A percentile compares a stretch with the other conserved stretches of the same genome.
Conservation (phyloP, 257 asterid species). For the Nicotiana benthamiana region DNA sequence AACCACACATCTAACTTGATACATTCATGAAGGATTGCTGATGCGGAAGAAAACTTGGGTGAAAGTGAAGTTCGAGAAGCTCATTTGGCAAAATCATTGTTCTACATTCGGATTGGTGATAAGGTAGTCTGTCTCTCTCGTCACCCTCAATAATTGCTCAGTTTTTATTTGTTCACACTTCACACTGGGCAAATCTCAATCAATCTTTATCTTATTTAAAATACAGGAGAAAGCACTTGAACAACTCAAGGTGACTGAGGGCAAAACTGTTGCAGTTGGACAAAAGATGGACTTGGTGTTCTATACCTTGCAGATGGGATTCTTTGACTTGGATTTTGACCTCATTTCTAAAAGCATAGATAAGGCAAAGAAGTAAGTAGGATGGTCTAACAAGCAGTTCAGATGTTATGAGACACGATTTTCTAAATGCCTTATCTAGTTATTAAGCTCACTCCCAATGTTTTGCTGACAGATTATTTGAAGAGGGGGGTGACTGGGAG, state of each 20-base stretch:
- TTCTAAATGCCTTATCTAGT: neutral
- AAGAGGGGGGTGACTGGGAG: slow-evolving; percentile 99
- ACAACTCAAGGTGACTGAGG: slow-evolving; percentile 85
- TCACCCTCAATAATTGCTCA: neutral
- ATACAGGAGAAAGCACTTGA: slow-evolving; percentile 89
- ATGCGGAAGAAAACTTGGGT: slow-evolving; percentile 91
- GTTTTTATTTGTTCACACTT: neutral
- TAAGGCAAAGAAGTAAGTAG: slow-evolving; percentile 77
- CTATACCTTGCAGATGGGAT: slow-evolving; percentile 68
- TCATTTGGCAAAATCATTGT: slow-evolving; percentile 78
- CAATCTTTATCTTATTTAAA: slow-evolving; percentile 3
- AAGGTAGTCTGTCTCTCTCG: slow-evolving; percentile 32
- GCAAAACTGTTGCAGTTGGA: slow-evolving; percentile 96
- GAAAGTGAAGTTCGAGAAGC: slow-evolving; percentile 98
- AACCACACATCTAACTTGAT: slow-evolving; percentile 3
- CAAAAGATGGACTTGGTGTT: slow-evolving; percentile 98
- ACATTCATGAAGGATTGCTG: slow-evolving; percentile 60
- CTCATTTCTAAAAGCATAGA: slow-evolving; percentile 91
- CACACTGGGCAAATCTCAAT: slow-evolving; percentile 2
- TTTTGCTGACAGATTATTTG: slow-evolving; percentile 61
- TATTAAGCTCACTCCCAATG: slow-evolving; percentile 7
- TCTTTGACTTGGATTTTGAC: slow-evolving; percentile 87
- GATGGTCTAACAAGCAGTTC: neutral
- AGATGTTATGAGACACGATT: neutral
- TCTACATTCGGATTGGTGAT: slow-evolving; percentile 66